Evolutionary conservation across 805 yeast species (phyloP).

Genomic region (Kodamaea kaohsiungensis): DNA sequence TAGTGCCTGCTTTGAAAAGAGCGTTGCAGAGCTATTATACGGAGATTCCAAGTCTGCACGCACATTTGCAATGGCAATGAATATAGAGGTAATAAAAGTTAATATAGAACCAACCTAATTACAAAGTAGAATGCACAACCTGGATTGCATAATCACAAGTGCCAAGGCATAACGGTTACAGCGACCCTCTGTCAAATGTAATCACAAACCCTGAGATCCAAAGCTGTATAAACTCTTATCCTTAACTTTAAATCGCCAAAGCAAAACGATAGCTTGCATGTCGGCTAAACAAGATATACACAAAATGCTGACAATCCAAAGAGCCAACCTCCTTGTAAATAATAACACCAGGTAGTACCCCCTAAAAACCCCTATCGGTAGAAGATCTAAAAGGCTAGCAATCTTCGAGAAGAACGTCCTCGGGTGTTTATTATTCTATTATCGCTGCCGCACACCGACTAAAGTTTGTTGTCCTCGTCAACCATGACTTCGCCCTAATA

Average conservation of each 20-base stretch:
- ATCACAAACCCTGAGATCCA: not conserved
- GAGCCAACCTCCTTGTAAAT: too few relatives aligned
- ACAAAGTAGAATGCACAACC: not conserved
- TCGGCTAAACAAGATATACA: not conserved
- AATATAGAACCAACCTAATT: not conserved
- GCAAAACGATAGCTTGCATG: not conserved
- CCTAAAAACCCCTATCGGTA: not conserved
- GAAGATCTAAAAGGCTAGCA: not conserved
- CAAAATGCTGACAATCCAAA: not conserved
- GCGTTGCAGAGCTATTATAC: slow-evolving; percentile 68
- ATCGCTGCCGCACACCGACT: not conserved
- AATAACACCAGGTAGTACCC: not conserved
- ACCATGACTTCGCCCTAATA: not conserved
- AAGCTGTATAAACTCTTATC: not conserved
- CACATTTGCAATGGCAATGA: slow-evolving; percentile 3
- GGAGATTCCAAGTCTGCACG: slow-evolving; percentile 44
- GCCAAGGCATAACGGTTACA: not conserved
- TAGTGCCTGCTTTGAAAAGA: slow-evolving; percentile 59
- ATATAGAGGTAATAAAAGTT: not conserved
- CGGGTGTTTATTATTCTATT: not conserved
- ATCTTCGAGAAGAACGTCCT: not conserved
- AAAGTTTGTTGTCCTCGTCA: not conserved
- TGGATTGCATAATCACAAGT: not conserved
- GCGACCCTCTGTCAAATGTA: not conserved
- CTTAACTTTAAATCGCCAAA: not conserved